Conservation (phyloP, 768 basidiomycete genomes). For the Goffeauzyma gilvescens region DNA sequence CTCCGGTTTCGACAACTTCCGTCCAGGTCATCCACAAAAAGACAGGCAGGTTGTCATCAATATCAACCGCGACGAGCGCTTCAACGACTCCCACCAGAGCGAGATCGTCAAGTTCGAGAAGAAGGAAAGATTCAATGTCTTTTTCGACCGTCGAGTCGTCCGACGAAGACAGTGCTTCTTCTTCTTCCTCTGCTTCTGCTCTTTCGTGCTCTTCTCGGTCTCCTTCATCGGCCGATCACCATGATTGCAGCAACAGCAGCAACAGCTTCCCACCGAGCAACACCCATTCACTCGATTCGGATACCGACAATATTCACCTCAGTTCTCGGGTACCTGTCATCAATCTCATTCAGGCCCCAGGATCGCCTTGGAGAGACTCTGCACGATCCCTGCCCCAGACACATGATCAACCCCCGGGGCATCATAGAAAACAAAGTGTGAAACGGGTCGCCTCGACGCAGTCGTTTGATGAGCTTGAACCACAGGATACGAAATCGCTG, state of each 20-base stretch:
- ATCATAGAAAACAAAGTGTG: too few species aligned
- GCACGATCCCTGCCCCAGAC: too few species aligned
- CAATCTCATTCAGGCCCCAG: background rate
- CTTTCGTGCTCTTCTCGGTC: too few species aligned
- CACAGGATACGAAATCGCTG: slow-evolving; percentile 16
- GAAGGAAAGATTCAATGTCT: slow-evolving; percentile 20
- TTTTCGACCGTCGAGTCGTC: slow-evolving; percentile 19
- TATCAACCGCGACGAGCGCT: too few species aligned
- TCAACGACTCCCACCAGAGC: too few species aligned
- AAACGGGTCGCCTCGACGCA: background rate
- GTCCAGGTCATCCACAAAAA: too few species aligned
- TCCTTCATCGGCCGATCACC: slow-evolving; percentile 1
- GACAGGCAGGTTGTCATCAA: too few species aligned
- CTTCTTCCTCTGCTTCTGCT: too few species aligned
- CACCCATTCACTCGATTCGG: background rate
- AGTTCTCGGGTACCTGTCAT: background rate
- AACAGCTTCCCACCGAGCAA: background rate
- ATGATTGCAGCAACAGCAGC: background rate
- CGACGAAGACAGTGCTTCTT: too few species aligned
- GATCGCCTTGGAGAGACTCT: slow-evolving; percentile 2
- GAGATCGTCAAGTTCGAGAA: too few species aligned
- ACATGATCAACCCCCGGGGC: too few species aligned
- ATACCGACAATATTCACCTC: background rate
- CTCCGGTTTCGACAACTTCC: background rate
- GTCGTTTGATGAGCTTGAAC: background rate